Percentiles rank a stretch among this genome's conserved stretches.
Evolutionary conservation across 768 basidiomycete species (phyloP).

Genomic region (Mycena rosella): DNA sequence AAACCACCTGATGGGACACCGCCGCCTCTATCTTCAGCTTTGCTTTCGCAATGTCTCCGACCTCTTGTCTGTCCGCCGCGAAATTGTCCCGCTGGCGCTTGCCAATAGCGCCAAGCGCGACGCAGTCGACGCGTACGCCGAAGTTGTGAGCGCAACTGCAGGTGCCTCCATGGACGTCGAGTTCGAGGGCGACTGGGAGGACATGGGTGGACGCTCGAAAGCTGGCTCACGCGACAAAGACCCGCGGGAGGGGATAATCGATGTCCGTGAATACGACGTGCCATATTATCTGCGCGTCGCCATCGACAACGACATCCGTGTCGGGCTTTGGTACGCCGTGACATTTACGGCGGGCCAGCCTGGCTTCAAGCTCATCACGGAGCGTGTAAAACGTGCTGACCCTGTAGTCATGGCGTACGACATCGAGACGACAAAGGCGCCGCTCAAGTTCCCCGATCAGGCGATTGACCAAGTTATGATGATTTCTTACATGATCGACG

Average conservation of each 20-base stretch:
- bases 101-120: constrained; percentile 93
- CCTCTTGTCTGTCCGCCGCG: constrained; percentile 87
- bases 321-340: constrained; percentile 97
- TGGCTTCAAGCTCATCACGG: constrained; percentile 73
- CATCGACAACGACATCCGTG: constrained; percentile 97
- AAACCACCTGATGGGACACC: constrained; percentile 97
- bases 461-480: constrained; percentile 99
- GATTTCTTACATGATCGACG: constrained; percentile 99
- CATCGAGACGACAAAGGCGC: constrained; percentile 99
- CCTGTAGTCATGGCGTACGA: constrained; percentile 99
- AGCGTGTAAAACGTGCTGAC: constrained; percentile 97
- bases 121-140: constrained; percentile 97
- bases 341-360: constrained; percentile 87
- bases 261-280: constrained; percentile 96
- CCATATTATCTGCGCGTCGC: constrained; percentile 99
- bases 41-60: constrained; percentile 95
- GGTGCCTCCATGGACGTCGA: constrained; percentile 76
- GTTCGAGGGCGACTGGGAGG: constrained; percentile 74
- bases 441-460: constrained; percentile 98
- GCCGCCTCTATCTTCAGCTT: constrained; percentile 88
- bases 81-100: constrained; percentile 89
- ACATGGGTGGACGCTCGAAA: constrained; percentile 53
- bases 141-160: constrained; percentile 88
- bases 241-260: constrained; percentile 93
- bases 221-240: constrained; percentile 70